phyloP scores from a whole-genome alignment of 441 rosid species.

The Sinapis alba region DNA sequence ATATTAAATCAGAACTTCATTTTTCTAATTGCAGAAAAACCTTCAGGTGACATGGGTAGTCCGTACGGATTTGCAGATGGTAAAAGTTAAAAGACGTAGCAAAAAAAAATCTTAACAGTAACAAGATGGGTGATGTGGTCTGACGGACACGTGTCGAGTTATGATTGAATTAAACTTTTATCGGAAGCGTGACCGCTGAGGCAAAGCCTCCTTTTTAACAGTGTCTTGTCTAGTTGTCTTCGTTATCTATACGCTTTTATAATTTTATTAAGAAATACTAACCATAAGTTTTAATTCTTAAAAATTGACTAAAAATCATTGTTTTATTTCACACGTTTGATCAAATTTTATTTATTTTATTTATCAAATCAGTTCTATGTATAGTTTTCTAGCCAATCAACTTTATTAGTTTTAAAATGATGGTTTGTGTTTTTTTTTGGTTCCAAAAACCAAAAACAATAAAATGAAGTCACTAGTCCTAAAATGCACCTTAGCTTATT shows the following conservation, averaged over 20 bases:
- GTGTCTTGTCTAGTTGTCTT: slow-evolving; percentile 11
- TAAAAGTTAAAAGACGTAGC: slow-evolving; percentile 9
- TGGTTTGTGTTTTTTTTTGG: not conserved
- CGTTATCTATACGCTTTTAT: not conserved
- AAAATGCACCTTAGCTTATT: not conserved
- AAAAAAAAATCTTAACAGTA: slow-evolving; percentile 29
- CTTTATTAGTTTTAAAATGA: not conserved
- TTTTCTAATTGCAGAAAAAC: slow-evolving; percentile 1
- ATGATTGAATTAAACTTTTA: not conserved
- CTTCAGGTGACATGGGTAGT: slow-evolving; percentile 29
- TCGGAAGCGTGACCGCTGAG: slow-evolving; percentile 20
- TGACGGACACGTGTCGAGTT: slow-evolving; percentile 25
- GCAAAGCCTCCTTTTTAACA: slow-evolving; percentile 7
- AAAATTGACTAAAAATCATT: not conserved
- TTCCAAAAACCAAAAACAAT: not conserved
- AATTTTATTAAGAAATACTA: not conserved
- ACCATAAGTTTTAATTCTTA: not conserved
- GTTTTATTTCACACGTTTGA: slow-evolving; percentile 21
- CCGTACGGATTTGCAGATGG: slow-evolving; percentile 25
- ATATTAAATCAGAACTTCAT: not conserved
- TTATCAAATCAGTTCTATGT: not conserved
- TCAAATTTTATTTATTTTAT: not conserved
- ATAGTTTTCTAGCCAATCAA: not conserved
- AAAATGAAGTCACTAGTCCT: not conserved
- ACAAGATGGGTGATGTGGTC: slow-evolving; percentile 14